Conservation (phyloP, 768 basidiomycete species). For the Nevesoporus exiguus region DNA sequence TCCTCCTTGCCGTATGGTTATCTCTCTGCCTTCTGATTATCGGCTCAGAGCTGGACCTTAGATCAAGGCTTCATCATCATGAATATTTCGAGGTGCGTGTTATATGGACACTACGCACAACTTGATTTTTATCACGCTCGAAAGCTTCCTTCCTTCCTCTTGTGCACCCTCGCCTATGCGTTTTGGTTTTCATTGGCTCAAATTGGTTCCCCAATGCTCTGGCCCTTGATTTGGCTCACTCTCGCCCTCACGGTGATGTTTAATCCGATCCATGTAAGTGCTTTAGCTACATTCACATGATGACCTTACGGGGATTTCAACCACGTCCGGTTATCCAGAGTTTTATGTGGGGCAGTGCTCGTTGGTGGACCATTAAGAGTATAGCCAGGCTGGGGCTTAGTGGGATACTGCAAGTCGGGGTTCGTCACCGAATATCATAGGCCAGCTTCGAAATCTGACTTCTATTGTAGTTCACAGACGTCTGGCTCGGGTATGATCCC, state of each 20-base stretch:
- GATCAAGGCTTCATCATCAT: conserved; percentile 70
- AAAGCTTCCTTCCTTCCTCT: conserved; percentile 76
- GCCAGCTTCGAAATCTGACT: conserved; percentile 2
- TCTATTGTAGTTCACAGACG: conserved; percentile 64
- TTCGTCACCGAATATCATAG: conserved; percentile 26
- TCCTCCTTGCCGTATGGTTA: background rate
- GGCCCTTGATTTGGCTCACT: conserved; percentile 81
- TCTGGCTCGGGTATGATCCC: conserved; percentile 78
- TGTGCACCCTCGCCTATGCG: conserved; percentile 68
- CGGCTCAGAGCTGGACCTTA: conserved; percentile 59
- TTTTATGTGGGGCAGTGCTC: conserved; percentile 26
- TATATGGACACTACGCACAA: conserved; percentile 4
- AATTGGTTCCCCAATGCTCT: conserved; percentile 67
- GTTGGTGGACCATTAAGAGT: conserved; percentile 79
- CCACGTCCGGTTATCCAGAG: conserved; percentile 42
- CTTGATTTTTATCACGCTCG: background rate
- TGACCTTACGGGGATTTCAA: background rate
- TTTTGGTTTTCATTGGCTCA: conserved; percentile 82
- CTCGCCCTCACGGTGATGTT: conserved; percentile 57
- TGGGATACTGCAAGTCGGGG: conserved; percentile 73
- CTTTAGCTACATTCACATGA: background rate
- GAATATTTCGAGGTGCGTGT: conserved; percentile 65
- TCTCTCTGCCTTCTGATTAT: conserved; percentile 1
- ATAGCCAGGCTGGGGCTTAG: conserved; percentile 61
- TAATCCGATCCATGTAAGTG: conserved; percentile 66